These are phyloP conservation scores for Sanghuangporus sanghuang DNA, from an alignment of 1,284 basidiomycete species.

Conservation along the genomic window DNA sequence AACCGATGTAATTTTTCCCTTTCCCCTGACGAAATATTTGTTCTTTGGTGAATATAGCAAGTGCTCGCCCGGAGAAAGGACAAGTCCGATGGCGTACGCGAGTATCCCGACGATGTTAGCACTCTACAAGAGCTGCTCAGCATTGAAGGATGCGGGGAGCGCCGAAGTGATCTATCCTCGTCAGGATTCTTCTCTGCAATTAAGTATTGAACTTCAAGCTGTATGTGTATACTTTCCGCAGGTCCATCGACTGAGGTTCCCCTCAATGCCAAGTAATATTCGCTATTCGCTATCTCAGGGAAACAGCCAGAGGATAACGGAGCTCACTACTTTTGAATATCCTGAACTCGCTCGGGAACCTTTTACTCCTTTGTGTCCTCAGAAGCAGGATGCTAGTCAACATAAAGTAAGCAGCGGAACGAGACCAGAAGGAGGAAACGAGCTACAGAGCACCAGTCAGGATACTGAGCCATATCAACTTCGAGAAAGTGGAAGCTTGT, in stretches of 20 bases:
- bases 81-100: too few relatives aligned
- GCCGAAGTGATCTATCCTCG: too few relatives aligned
- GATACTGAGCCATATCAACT: not conserved
- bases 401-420: not conserved
- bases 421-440: not conserved
- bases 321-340: not conserved
- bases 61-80: too few relatives aligned
- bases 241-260: not conserved
- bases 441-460: not conserved
- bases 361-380: not conserved
- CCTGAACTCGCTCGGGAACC: not conserved
- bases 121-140: too few relatives aligned
- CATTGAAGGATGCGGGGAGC: too few relatives aligned
- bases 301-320: not conserved
- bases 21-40: too few relatives aligned
- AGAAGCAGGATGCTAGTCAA: not conserved
- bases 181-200: too few relatives aligned
- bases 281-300: not conserved
- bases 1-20: too few relatives aligned
- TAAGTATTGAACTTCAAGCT: too few relatives aligned
- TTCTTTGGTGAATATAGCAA: too few relatives aligned
- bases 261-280: not conserved
- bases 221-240: too few relatives aligned
- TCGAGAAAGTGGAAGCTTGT: not conserved
- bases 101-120: too few relatives aligned